phyloP scores from a whole-genome alignment of 2,329 filamentous ascomycete genomes.

The Fusarium floridanum region DNA sequence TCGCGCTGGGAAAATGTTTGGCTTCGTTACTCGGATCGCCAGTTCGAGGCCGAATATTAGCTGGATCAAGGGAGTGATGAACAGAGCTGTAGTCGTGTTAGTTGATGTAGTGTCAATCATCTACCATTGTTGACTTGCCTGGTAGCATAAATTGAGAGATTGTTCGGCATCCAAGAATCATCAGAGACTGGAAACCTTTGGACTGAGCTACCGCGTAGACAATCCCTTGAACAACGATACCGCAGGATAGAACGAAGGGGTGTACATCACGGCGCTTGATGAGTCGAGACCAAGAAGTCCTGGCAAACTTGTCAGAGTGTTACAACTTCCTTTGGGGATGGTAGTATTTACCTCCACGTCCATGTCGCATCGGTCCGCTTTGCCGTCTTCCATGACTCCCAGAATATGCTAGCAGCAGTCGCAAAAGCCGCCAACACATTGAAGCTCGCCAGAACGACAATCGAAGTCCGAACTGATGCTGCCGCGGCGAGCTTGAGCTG shows the following conservation, averaged over 20 bases:
- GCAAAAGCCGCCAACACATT: conserved; percentile 70
- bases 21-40: conserved; percentile 66
- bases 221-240: conserved; percentile 69
- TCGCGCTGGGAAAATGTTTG: conserved; percentile 68
- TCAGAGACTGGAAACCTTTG: conserved; percentile 64
- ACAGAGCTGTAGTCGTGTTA: conserved; percentile 62
- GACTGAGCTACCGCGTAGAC: conserved; percentile 70
- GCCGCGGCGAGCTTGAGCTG: conserved; percentile 65
- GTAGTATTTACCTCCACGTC: conserved; percentile 56
- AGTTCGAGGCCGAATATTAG: conserved; percentile 75
- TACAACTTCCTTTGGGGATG: neutral
- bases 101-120: conserved; percentile 15
- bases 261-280: conserved; percentile 63
- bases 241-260: conserved; percentile 69
- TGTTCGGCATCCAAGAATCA: conserved; percentile 64
- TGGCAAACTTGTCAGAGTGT: conserved; percentile 39
- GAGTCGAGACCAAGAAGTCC: conserved; percentile 57
- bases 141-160: conserved; percentile 71
- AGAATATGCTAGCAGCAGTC: conserved; percentile 68
- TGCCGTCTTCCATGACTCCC: conserved; percentile 64
- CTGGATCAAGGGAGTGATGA: conserved; percentile 75
- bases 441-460: conserved; percentile 71
- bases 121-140: conserved; percentile 56
- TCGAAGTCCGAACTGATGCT: conserved; percentile 71
- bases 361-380: conserved; percentile 57